Evolutionary conservation across 2,329 filamentous ascomycete species (phyloP).

Genomic region (Camptophora hylomeconis): DNA sequence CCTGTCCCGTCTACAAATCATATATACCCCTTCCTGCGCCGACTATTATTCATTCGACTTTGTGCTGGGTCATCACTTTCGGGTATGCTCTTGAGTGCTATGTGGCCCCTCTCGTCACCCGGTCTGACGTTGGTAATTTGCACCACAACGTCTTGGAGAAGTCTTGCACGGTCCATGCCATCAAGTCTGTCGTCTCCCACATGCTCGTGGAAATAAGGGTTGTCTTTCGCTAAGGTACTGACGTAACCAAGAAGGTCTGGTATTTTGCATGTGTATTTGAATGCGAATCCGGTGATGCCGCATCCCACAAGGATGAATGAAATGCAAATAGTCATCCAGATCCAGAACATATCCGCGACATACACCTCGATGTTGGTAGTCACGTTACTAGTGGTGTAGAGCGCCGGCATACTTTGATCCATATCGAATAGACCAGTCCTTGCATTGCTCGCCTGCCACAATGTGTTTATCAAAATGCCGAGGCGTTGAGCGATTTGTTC

Average conservation of each 20-base stretch:
- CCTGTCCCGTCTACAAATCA: too few relatives aligned
- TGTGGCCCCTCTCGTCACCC: constrained; percentile 4
- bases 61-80: too few relatives aligned
- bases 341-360: constrained; percentile 6
- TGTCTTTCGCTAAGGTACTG: constrained; percentile 10
- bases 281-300: constrained; percentile 4
- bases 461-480: constrained; percentile 11
- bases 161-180: constrained; percentile 3
- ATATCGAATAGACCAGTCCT: background rate
- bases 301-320: constrained; percentile 11
- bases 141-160: constrained; percentile 4
- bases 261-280: constrained; percentile 7
- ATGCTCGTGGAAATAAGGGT: constrained; percentile 6
- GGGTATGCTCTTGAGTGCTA: constrained; percentile 3
- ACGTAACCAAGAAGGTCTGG: constrained; percentile 12
- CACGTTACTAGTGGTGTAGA: constrained; percentile 2
- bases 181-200: constrained; percentile 4
- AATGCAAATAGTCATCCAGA: constrained; percentile 9
- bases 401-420: constrained; percentile 1
- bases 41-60: too few relatives aligned
- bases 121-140: constrained; percentile 4
- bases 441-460: constrained; percentile 1
- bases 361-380: constrained; percentile 4
- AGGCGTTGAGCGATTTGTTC: constrained; percentile 11
- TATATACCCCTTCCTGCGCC: too few relatives aligned